Conservation (phyloP, 2,329 filamentous ascomycete species). For the Penicillium oxalicum region DNA sequence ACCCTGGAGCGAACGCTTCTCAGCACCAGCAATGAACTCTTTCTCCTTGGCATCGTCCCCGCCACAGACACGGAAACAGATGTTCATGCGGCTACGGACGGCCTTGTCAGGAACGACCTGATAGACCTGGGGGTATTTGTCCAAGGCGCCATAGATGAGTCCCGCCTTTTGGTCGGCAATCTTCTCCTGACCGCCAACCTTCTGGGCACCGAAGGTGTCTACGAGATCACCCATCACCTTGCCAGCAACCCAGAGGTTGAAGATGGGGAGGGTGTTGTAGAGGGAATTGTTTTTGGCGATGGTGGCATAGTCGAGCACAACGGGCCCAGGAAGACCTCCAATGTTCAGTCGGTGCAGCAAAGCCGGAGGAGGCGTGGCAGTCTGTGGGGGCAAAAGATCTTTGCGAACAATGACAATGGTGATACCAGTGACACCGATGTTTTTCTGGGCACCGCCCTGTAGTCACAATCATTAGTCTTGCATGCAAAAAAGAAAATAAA, state of each 20-base stretch:
- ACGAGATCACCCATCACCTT: slow-evolving; percentile 76
- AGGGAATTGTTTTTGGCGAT: slow-evolving; percentile 90
- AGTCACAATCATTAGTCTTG: slow-evolving; percentile 10
- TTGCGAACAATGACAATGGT: slow-evolving; percentile 83
- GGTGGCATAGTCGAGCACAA: slow-evolving; percentile 74
- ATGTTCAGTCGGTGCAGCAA: slow-evolving; percentile 69
- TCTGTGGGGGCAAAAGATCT: slow-evolving; percentile 63
- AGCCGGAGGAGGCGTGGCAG: slow-evolving; percentile 58
- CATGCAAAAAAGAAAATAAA: too few relatives aligned
- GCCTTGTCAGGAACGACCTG: slow-evolving; percentile 68
- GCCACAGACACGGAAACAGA: slow-evolving; percentile 74
- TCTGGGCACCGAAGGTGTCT: slow-evolving; percentile 55
- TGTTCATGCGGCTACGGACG: slow-evolving; percentile 84
- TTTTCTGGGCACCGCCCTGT: slow-evolving; percentile 78
- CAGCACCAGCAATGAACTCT: slow-evolving; percentile 68
- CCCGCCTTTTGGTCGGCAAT: slow-evolving; percentile 68
- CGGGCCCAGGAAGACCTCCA: slow-evolving; percentile 58
- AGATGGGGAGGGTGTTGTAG: slow-evolving; percentile 94
- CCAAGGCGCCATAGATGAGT: slow-evolving; percentile 70
- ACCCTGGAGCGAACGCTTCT: slow-evolving; percentile 64
- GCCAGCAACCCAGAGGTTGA: slow-evolving; percentile 87
- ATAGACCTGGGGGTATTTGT: slow-evolving; percentile 68
- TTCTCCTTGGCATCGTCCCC: slow-evolving; percentile 68
- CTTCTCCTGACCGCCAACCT: slow-evolving; percentile 69
- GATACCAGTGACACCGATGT: slow-evolving; percentile 78